Conservation (phyloP, 805 yeast species). For the Dipodascus albidus region DNA sequence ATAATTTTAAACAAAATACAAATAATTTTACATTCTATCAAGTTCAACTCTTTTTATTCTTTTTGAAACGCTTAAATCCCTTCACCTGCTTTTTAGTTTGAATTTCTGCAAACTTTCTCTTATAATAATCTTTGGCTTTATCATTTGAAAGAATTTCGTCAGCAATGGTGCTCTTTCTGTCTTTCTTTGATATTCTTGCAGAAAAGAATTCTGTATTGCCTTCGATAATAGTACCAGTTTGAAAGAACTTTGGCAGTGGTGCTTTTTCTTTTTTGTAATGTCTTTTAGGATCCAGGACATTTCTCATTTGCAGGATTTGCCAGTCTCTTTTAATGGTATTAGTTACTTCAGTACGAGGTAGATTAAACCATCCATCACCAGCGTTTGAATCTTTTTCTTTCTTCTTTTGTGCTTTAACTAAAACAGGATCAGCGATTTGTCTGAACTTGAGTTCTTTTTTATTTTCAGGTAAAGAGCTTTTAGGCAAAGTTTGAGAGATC, state of each 20-base stretch:
- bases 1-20: too few relatives aligned
- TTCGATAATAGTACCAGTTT: conserved; percentile 79
- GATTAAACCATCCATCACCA: conserved; percentile 66
- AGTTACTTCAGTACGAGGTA: conserved; percentile 69
- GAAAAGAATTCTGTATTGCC: conserved; percentile 71
- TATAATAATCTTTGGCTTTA: conserved; percentile 63
- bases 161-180: conserved; percentile 67
- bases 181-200: conserved; percentile 51
- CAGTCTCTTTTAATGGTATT: conserved; percentile 66
- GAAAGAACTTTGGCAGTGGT: conserved; percentile 64
- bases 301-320: conserved; percentile 69
- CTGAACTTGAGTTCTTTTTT: conserved; percentile 13
- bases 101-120: conserved; percentile 71
- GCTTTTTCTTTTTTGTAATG: conserved; percentile 82
- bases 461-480: too few relatives aligned
- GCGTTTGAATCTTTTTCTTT: conserved; percentile 26
- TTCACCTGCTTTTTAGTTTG: conserved; percentile 57
- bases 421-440: conserved; percentile 21
- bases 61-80: conserved; percentile 54
- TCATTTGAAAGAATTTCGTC: conserved; percentile 73
- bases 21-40: too few relatives aligned
- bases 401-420: conserved; percentile 19
- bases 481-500: background rate
- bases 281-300: conserved; percentile 88
- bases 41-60: conserved; percentile 33